A percentile compares a stretch with the other conserved stretches of the same genome.
These are phyloP conservation scores for Mortierella sp. DNA, from an alignment of 371 early-diverging fungal genomes.

Conservation along the genomic window DNA sequence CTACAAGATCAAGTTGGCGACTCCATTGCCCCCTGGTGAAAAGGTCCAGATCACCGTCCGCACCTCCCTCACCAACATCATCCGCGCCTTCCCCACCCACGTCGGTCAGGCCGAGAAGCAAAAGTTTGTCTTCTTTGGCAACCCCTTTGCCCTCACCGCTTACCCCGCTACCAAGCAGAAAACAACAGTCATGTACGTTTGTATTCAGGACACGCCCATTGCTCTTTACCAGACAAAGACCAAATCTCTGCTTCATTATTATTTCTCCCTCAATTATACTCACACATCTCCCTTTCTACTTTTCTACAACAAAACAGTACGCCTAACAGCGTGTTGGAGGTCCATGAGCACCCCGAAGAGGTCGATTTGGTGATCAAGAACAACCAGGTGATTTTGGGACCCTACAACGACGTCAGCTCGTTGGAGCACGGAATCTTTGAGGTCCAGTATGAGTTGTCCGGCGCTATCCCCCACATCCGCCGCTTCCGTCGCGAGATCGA, in stretches of 20 bases:
- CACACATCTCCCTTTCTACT: neutral
- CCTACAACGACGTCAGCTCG: constrained; percentile 66
- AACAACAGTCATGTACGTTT: constrained; percentile 80
- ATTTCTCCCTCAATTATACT: neutral
- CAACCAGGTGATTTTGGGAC: constrained; percentile 83
- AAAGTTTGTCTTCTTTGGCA: constrained; percentile 71
- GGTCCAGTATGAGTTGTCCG: constrained; percentile 79
- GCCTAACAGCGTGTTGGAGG: constrained; percentile 29
- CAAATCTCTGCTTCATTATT: too few species aligned
- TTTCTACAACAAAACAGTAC: constrained; percentile 12
- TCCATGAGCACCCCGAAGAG: constrained; percentile 34
- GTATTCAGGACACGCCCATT: neutral
- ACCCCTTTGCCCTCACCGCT: constrained; percentile 72
- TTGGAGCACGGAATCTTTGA: constrained; percentile 62
- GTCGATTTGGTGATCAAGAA: constrained; percentile 59
- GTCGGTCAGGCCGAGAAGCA: constrained; percentile 82
- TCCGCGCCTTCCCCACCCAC: constrained; percentile 79
- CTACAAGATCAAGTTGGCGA: constrained; percentile 74
- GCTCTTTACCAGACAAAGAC: too few species aligned
- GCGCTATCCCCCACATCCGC: constrained; percentile 77
- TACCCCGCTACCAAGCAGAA: constrained; percentile 84
- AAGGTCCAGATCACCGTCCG: constrained; percentile 79
- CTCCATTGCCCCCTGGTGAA: constrained; percentile 72
- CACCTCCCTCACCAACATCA: constrained; percentile 66
- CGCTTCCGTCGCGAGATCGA: constrained; percentile 80